Conservation (phyloP, 164 flowering plant genomes). For the Kingdonia uniflora region DNA sequence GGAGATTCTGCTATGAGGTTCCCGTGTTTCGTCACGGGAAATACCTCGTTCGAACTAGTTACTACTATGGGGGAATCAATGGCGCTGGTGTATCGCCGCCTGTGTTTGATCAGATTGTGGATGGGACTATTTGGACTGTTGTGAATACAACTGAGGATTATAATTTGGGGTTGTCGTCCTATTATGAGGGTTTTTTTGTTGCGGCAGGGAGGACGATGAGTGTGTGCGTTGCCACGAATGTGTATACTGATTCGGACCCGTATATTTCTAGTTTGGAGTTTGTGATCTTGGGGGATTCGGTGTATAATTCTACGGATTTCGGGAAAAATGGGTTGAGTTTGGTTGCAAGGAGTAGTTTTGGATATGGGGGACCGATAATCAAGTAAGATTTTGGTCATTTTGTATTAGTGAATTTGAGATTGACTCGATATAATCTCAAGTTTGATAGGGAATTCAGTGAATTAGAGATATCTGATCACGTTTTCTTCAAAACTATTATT, state of each 20-base stretch:
- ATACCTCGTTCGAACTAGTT: conserved; percentile 72
- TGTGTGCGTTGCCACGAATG: conserved; percentile 58
- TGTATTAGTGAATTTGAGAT: no score
- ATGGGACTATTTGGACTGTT: conserved; percentile 73
- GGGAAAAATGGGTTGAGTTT: conserved; percentile 30
- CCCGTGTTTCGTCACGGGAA: conserved; percentile 36
- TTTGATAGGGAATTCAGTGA: no score
- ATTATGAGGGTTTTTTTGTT: conserved; percentile 74
- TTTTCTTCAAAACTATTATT: no score
- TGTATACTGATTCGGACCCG: conserved; percentile 63
- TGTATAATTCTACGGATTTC: conserved; percentile 83
- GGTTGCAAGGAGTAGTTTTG: conserved; percentile 72
- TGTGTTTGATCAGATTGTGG: conserved; percentile 84
- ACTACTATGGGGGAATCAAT: conserved; percentile 67
- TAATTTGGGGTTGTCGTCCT: conserved; percentile 27
- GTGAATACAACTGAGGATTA: conserved; percentile 86
- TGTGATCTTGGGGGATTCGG: conserved; percentile 39
- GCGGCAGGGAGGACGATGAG: conserved; percentile 66
- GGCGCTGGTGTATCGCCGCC: conserved; percentile 41
- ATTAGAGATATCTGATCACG: no score
- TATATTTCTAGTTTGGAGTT: conserved; percentile 79
- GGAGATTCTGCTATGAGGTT: conserved; percentile 63
- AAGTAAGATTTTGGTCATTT: conserved; percentile 29
- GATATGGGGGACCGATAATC: conserved; percentile 41
- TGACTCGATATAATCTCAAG: no score